Conservation (phyloP, 1,284 basidiomycete species). For the Cryptococcus sp. region DNA sequence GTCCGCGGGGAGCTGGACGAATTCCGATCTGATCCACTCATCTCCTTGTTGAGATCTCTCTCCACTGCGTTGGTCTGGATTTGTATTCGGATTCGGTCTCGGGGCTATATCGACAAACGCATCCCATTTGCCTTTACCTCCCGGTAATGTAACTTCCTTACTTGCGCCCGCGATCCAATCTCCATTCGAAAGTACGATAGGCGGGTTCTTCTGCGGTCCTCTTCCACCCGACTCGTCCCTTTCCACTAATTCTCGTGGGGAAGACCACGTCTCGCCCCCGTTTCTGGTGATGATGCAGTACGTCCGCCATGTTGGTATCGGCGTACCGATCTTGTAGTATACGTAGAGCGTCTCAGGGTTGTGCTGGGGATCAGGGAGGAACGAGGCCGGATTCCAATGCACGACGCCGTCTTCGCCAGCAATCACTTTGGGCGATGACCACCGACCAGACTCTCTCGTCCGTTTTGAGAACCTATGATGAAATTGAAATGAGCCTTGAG, state of each 20-base stretch:
- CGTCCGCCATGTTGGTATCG: slow-evolving; percentile 22
- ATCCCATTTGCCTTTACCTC: slow-evolving; percentile 23
- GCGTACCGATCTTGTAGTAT: slow-evolving; percentile 26
- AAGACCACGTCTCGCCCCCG: slow-evolving; percentile 20
- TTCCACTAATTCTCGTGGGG: slow-evolving; percentile 15
- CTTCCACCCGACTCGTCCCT: slow-evolving; percentile 20
- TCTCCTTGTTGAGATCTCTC: slow-evolving; percentile 18
- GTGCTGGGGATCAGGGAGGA: slow-evolving; percentile 12
- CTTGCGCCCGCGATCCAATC: slow-evolving; percentile 26
- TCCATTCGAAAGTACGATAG: slow-evolving; percentile 20
- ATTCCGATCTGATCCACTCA: slow-evolving; percentile 17
- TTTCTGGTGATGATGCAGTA: slow-evolving; percentile 13
- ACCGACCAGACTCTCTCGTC: slow-evolving; percentile 1
- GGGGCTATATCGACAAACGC: slow-evolving; percentile 23
- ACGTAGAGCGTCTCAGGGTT: slow-evolving; percentile 14
- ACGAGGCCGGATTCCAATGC: slow-evolving; percentile 30
- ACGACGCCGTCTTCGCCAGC: slow-evolving; percentile 13
- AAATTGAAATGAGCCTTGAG: not conserved
- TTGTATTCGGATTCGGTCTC: slow-evolving; percentile 2
- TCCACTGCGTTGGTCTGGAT: not conserved
- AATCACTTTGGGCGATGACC: slow-evolving; percentile 13
- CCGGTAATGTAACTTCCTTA: slow-evolving; percentile 18
- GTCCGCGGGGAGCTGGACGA: slow-evolving; percentile 23
- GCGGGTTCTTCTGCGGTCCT: slow-evolving; percentile 25
- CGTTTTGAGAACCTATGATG: slow-evolving; percentile 14